Evolutionary conservation across 2,329 filamentous ascomycete species (phyloP).

Genomic region (Laburnicola sp.): DNA sequence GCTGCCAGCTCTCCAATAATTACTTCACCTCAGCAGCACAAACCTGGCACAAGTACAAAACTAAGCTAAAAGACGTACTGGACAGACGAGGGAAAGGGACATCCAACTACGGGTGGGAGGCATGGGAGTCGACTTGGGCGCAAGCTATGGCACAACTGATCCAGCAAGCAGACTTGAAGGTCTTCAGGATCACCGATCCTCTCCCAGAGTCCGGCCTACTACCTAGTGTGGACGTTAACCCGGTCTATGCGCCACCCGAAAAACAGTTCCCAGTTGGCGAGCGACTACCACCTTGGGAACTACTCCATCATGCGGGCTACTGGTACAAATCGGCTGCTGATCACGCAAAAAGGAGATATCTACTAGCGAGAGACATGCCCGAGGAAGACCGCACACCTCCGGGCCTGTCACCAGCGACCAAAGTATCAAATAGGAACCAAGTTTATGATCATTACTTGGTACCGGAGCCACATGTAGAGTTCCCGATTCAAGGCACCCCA

Average conservation of each 20-base stretch:
- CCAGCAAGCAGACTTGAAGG: slow-evolving; percentile 54
- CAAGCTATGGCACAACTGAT: slow-evolving; percentile 64
- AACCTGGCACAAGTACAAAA: slow-evolving; percentile 77
- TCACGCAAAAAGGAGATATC: slow-evolving; percentile 55
- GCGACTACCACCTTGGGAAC: slow-evolving; percentile 59
- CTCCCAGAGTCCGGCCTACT: slow-evolving; percentile 28
- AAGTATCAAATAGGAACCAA: slow-evolving; percentile 56
- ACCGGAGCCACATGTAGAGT: slow-evolving; percentile 61
- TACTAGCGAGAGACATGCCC: slow-evolving; percentile 59
- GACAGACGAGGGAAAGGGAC: slow-evolving; percentile 84
- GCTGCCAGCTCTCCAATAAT: slow-evolving; percentile 79
- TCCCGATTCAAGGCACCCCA: slow-evolving; percentile 47
- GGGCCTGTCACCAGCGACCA: slow-evolving; percentile 58
- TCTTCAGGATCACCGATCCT: slow-evolving; percentile 42
- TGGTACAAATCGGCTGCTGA: slow-evolving; percentile 60
- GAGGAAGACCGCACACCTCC: slow-evolving; percentile 61
- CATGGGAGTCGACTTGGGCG: slow-evolving; percentile 82
- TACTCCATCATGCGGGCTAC: slow-evolving; percentile 65
- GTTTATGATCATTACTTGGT: slow-evolving; percentile 65
- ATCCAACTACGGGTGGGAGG: slow-evolving; percentile 88
- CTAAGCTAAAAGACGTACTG: slow-evolving; percentile 73
- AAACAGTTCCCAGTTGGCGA: slow-evolving; percentile 55
- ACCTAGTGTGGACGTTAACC: slow-evolving; percentile 31
- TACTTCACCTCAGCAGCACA: slow-evolving; percentile 79
- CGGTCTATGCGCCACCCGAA: slow-evolving; percentile 54